Base-by-base conservation (phyloP, 768 basidiomycete species). In the Saitozyma podzolica region DNA sequence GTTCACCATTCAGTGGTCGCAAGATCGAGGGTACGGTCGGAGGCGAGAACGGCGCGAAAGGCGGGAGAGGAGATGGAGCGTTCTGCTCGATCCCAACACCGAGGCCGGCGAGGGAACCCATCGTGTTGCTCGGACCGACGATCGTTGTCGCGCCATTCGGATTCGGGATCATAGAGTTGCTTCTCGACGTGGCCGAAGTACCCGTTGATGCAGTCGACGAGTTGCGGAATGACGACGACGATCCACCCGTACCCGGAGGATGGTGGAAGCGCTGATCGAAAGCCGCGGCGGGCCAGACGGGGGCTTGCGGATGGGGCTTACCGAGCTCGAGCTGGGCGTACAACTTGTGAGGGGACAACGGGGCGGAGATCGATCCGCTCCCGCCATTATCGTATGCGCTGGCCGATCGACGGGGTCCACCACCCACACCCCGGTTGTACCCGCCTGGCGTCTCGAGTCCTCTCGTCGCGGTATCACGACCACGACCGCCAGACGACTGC, bases 341-440 rank as follows among this genome's bases (percentile, higher is more conserved):
- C 39, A 76, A 52, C 39, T 72, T 63, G 49, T 76, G 73, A 11
- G 78, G 78, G 20, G 65, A 68, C n/a, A 79, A 59, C 2, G 78
- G 78, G 10, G 76, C 78, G 11, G 76, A 77, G 14, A 75, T 70
- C 1, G 76, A 73, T 13, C 78, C 78, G 4, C 70, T 70, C n/a
- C 70, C 73, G 9, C 59, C 69, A 45, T 63, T 55, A 20, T 66
- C 47, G 14, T 37, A 55, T 7, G 50, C 53, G 40, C 17, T 56
- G 3, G 17, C 69, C 65, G 41, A 54, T 64, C 14, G 66, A 60
- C 41, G 65, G 68, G 41, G 61, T 58, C 17, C 65, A 59, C 54
- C 66, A 58, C 40, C 39, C 64, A 63, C 52, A 42, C 61, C 54
- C 29, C 68, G 60, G 50, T 66, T 64, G 8, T 49, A 59, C 9